Conservation (phyloP, 768 basidiomycete species). For the Kwoniella newhampshirensis region DNA sequence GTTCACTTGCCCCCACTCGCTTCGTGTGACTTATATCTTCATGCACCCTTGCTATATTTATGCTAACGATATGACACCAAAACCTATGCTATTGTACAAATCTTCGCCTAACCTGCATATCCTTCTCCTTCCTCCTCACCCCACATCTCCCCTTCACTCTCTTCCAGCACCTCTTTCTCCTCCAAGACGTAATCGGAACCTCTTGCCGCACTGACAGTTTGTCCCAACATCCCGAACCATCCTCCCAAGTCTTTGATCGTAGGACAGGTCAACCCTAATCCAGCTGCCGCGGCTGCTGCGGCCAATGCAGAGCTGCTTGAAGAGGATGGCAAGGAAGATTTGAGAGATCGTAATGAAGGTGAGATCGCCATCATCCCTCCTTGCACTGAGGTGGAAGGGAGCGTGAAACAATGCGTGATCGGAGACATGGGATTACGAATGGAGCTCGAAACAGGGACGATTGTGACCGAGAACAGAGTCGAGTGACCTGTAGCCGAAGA, state of each 20-base stretch:
- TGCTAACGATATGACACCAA: too few species aligned
- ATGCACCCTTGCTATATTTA: too few species aligned
- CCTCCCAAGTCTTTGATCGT: constrained; percentile 4
- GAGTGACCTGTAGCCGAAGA: constrained; percentile 16
- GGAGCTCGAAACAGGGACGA: constrained; percentile 14
- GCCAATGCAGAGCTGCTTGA: not conserved
- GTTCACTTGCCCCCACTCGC: too few species aligned
- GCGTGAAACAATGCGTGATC: constrained; percentile 7
- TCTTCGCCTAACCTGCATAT: too few species aligned
- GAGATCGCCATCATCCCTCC: not conserved
- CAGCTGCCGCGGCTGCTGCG: not conserved
- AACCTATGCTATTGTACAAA: too few species aligned
- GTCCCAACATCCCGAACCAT: constrained; percentile 5
- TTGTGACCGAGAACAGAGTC: constrained; percentile 23
- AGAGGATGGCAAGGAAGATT: not conserved
- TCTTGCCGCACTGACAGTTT: constrained; percentile 1
- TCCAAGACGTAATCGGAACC: constrained; percentile 11
- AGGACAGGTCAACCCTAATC: constrained; percentile 7
- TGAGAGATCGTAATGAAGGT: constrained; percentile 11
- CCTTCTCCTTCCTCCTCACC: too few species aligned
- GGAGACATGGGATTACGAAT: constrained; percentile 2
- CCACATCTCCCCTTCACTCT: not conserved
- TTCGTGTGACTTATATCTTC: too few species aligned
- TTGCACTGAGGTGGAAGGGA: not conserved
- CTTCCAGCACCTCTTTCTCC: constrained; percentile 8